phyloP scores from a whole-genome alignment of 2,329 filamentous ascomycete species.

The Aureobasidium sp. region DNA sequence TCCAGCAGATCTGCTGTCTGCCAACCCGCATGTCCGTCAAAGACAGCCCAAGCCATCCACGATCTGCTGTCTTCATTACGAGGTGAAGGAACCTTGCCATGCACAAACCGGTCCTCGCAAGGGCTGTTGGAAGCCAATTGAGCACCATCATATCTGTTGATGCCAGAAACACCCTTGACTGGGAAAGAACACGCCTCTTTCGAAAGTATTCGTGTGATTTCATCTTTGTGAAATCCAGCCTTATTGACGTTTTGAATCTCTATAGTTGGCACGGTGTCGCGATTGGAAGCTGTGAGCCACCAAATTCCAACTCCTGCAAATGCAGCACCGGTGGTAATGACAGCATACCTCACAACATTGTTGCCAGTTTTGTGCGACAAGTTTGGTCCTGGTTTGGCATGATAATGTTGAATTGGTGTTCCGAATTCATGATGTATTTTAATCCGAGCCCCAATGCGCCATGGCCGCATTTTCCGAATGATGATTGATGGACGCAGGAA shows the following conservation, averaged over 20 bases:
- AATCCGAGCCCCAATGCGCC: neutral
- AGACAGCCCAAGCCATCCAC: slow-evolving; percentile 34
- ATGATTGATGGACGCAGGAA: neutral
- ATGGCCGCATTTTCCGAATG: neutral
- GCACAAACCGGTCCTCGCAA: slow-evolving; percentile 11
- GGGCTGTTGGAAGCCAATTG: slow-evolving; percentile 12
- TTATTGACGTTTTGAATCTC: no score
- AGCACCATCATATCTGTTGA: slow-evolving; percentile 1
- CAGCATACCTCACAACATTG: neutral
- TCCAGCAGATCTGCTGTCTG: slow-evolving; percentile 25
- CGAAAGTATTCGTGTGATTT: neutral
- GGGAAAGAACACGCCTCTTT: neutral
- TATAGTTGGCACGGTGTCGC: neutral
- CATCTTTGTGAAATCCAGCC: neutral
- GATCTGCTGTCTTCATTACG: neutral
- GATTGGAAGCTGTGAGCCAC: neutral
- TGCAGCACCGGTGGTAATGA: neutral
- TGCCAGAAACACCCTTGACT: neutral
- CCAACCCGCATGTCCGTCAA: slow-evolving; percentile 36
- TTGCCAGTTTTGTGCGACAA: neutral
- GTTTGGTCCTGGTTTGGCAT: neutral
- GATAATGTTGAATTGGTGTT: neutral
- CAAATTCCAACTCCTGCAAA: neutral
- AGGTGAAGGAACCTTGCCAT: neutral
- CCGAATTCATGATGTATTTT: neutral